Evolutionary conservation across 768 basidiomycete species (phyloP).

Genomic region (Megacollybia marginata): DNA sequence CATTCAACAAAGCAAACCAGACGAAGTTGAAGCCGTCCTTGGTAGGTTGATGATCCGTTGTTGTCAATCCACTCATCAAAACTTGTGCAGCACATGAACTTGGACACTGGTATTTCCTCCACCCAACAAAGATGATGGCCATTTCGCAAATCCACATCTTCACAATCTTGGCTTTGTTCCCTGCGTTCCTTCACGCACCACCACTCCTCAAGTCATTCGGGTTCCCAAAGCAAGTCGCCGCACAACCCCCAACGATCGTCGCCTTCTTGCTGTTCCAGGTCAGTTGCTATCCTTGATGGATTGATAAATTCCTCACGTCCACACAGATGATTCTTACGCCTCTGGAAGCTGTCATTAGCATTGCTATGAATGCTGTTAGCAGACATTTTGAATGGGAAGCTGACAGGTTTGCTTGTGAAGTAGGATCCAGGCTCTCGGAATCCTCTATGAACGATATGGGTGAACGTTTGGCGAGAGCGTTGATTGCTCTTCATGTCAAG

Average conservation of each 20-base stretch:
- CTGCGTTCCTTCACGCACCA: conserved; percentile 80
- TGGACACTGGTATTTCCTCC: conserved; percentile 91
- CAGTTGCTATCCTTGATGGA: background rate
- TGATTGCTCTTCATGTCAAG: conserved; percentile 84
- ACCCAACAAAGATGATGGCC: conserved; percentile 83
- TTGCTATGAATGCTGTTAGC: conserved; percentile 75
- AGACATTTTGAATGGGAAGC: conserved; percentile 91
- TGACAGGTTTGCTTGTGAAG: conserved; percentile 77
- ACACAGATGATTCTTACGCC: conserved; percentile 73
- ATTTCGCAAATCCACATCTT: conserved; percentile 87
- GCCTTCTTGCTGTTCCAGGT: conserved; percentile 85
- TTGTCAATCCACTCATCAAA: conserved; percentile 1
- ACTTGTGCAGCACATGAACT: conserved; percentile 73
- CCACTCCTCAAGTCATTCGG: conserved; percentile 76
- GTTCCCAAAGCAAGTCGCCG: conserved; percentile 60
- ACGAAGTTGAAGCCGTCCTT: conserved; percentile 96
- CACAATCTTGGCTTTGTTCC: conserved; percentile 78
- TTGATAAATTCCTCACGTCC: background rate
- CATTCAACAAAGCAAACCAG: conserved; percentile 83
- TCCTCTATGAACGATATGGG: conserved; percentile 79
- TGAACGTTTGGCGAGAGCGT: conserved; percentile 71
- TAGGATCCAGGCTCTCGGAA: conserved; percentile 43
- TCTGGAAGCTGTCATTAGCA: conserved; percentile 63
- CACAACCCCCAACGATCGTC: conserved; percentile 70
- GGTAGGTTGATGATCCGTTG: conserved; percentile 24